Evolutionary conservation across 2,329 filamentous ascomycete genomes (phyloP).

Genomic region (Ustulina deusta): DNA sequence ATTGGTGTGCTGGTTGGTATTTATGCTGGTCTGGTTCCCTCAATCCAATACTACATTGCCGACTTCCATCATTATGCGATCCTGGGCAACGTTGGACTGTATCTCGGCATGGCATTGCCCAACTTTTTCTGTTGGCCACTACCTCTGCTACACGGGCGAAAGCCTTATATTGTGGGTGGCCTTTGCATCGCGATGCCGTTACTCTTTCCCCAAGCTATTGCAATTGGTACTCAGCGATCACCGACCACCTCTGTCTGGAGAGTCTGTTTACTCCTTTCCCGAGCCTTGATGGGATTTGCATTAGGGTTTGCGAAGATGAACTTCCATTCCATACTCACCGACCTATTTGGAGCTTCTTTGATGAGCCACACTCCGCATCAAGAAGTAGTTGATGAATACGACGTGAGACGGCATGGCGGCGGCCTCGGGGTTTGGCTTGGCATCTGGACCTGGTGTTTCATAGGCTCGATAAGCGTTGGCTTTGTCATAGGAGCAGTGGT

Average conservation of each 20-base stretch:
- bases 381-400: constrained; percentile 74
- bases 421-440: constrained; percentile 85
- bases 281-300: constrained; percentile 74
- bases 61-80: constrained; percentile 76
- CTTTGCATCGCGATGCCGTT: constrained; percentile 77
- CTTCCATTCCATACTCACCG: constrained; percentile 76
- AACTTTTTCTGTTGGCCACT: constrained; percentile 80
- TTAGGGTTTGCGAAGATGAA: constrained; percentile 84
- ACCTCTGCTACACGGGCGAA: constrained; percentile 79
- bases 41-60: constrained; percentile 80
- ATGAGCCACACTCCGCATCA: constrained; percentile 80
- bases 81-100: constrained; percentile 79
- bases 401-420: constrained; percentile 79
- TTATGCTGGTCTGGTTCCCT: constrained; percentile 82
- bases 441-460: constrained; percentile 81
- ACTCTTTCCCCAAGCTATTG: constrained; percentile 79
- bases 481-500: constrained; percentile 78
- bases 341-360: constrained; percentile 81
- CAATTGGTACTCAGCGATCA: constrained; percentile 68
- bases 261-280: constrained; percentile 70
- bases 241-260: constrained; percentile 68
- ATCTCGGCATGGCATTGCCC: constrained; percentile 76
- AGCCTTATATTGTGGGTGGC: constrained; percentile 78
- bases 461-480: constrained; percentile 77
- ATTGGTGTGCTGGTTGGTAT: constrained; percentile 79